Evolutionary conservation across 2,329 filamentous ascomycete genomes (phyloP), one percentile per base, ranked within the genome.

Genomic region (Daldinia sp.): DNA sequence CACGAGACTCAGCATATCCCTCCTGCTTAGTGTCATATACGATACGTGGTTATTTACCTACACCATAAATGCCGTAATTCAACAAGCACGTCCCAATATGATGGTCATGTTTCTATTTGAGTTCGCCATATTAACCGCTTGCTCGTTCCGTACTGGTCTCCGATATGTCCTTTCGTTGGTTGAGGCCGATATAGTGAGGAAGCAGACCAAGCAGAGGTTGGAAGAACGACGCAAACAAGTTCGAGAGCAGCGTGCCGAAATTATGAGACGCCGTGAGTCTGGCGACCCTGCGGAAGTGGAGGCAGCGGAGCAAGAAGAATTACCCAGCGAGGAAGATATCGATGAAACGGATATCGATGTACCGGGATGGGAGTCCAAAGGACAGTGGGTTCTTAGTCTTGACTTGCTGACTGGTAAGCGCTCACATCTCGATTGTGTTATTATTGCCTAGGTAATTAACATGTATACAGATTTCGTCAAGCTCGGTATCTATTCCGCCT

Each of bases 101-200:
- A 99, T 98, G 93, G 93, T 99, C 66, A 98, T 99, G 93, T 99
- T 99, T 73, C 88, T 96, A 4, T 99, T 99, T 71, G 95, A 99
- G 77, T 98, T 98, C 74, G 94, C 94, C 34, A 89, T 99, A 41
- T 80, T 98, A 63, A 84, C 88, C 2, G 90, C 96, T 8, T 89
- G 89, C 52, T 96, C 94, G 0, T 82, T 88, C 53, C 93, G 94
- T 48, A 97, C 93, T 0, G 84, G 87, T 1, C 82, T 88, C 56
- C 88, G 94, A 62, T 99, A 99, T 77, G 77, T 85, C 17, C 85
- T 98, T 51, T 91, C 90, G 3, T 78, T 97, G 41, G 81, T 89
- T 7, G 95, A 99, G 76, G 86, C 91, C 47, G 85, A 85, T 48
- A 90, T 97, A 52, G 85, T 91, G 56, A 87, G 87, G 72, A 83